Conservation (phyloP, 805 yeast genomes). For the Cyberlindnera lachancei region DNA sequence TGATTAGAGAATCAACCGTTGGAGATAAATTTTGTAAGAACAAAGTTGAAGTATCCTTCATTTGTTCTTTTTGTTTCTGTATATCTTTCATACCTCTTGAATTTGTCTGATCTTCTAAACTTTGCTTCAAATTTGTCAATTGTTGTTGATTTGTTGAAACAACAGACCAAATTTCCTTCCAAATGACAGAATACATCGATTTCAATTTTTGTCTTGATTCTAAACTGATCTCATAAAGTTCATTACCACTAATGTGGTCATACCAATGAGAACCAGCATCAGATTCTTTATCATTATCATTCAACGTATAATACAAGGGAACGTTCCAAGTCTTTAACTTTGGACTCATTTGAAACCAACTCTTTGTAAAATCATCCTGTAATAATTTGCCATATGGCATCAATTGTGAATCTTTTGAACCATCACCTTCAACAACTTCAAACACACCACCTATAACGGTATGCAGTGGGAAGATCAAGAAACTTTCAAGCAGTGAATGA, state of each 20-base stretch:
- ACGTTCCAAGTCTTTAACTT: background rate
- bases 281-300: background rate
- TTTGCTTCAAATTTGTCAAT: too few relatives aligned
- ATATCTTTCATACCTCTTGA: too few relatives aligned
- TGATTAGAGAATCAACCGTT: background rate
- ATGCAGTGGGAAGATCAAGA: background rate
- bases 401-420: slow-evolving; percentile 5
- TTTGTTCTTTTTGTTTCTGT: too few relatives aligned
- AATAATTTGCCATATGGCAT: slow-evolving; percentile 3
- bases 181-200: slow-evolving; percentile 31
- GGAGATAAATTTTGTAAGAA: too few relatives aligned
- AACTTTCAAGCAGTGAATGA: background rate
- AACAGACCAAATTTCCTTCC: slow-evolving; percentile 31
- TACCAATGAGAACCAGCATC: too few relatives aligned
- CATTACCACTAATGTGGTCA: slow-evolving; percentile 9
- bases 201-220: slow-evolving; percentile 6
- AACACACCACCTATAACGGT: slow-evolving; percentile 46
- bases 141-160: too few relatives aligned
- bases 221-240: slow-evolving; percentile 5
- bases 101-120: too few relatives aligned
- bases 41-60: too few relatives aligned
- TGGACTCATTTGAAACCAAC: background rate
- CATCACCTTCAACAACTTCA: slow-evolving; percentile 26
- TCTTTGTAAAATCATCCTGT: background rate
- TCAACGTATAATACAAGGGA: background rate